Conservation (phyloP, 495 filamentous ascomycete species). For the Chaetomium fimeti region DNA sequence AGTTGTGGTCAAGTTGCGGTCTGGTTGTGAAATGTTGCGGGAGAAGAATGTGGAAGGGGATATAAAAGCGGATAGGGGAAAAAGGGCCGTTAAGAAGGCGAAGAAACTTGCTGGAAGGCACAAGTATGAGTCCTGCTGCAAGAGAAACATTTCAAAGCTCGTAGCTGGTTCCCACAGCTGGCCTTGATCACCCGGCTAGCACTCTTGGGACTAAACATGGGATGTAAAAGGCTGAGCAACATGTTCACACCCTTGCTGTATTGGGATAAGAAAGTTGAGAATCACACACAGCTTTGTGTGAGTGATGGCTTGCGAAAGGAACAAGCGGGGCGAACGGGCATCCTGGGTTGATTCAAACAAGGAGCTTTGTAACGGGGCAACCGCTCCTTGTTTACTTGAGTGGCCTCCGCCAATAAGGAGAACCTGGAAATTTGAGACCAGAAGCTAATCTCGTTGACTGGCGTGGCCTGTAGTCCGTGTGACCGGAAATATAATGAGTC, state of each 20-base stretch:
- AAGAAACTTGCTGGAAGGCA: background rate
- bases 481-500: background rate
- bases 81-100: background rate
- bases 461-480: background rate
- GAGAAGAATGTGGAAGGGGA: background rate
- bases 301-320: background rate
- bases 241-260: background rate
- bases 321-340: background rate
- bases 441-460: background rate
- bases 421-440: background rate
- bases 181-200: background rate
- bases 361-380: background rate
- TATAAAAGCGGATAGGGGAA: background rate
- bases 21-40: background rate
- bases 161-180: background rate
- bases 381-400: background rate
- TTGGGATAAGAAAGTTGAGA: background rate
- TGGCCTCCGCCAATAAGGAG: background rate
- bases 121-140: background rate
- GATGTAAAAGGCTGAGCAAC: background rate
- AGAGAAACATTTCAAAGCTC: background rate
- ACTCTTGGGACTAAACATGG: background rate
- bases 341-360: background rate
- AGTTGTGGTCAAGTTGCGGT: background rate
- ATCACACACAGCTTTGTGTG: slow-evolving; percentile 11